Percentiles rank a stretch among this genome's conserved stretches.
Conservation (phyloP, 257 asterid genomes). For the Solanum medicagineum region DNA sequence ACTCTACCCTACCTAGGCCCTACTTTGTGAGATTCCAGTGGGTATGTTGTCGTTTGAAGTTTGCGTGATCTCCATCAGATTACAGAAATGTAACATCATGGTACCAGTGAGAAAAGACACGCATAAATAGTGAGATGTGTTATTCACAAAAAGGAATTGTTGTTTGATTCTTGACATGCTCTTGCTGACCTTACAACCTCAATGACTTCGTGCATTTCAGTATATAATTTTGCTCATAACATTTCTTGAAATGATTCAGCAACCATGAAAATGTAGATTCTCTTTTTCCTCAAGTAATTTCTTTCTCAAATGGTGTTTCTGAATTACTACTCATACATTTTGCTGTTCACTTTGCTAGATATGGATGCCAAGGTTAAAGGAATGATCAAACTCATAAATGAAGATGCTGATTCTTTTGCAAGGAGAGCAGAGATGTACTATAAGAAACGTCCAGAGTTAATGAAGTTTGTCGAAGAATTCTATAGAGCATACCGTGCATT, state of each 20-base stretch:
- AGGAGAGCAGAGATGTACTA: conserved; percentile 99
- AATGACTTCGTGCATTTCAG: not conserved
- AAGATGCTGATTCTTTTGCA: conserved; percentile 97
- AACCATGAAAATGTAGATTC: not conserved
- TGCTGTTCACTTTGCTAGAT: conserved; percentile 28
- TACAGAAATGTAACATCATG: not conserved
- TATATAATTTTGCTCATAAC: not conserved
- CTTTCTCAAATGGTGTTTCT: not conserved
- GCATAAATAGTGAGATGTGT: not conserved
- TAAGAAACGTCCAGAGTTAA: conserved; percentile 96
- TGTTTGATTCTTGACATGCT: not conserved
- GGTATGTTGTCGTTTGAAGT: not conserved
- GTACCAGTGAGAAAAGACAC: not conserved
- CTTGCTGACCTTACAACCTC: not conserved
- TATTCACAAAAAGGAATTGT: not conserved
- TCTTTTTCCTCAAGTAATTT: not conserved
- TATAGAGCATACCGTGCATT: conserved; percentile 92
- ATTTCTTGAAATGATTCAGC: not conserved
- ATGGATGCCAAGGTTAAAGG: conserved; percentile 85
- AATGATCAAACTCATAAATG: conserved; percentile 95
- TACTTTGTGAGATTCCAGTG: no score
- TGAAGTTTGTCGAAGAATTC: conserved; percentile 90
- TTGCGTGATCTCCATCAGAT: not conserved
- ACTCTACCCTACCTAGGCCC: no score
- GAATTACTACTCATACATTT: not conserved